Conservation (phyloP, 139 green algal genomes). For the Pleodorina starrii region DNA sequence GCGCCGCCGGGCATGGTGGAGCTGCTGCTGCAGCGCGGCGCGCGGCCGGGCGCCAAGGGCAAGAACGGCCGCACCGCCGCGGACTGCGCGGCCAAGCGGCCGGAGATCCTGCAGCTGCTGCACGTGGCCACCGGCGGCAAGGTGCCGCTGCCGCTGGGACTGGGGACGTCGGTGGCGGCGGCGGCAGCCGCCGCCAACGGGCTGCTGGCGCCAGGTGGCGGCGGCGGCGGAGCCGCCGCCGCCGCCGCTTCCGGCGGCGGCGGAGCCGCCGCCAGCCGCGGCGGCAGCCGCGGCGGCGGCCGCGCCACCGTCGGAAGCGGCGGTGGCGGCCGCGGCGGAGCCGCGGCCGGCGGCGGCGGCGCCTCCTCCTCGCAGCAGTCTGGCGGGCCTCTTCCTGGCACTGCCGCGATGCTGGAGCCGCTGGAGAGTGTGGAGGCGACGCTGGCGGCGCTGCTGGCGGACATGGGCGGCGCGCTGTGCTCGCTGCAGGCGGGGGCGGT, state of each 20-base stretch:
- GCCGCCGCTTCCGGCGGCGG: neutral
- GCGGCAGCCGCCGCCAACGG: neutral
- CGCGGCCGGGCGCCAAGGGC: constrained; percentile 53
- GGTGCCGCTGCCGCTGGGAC: constrained; percentile 41
- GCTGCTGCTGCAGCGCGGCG: constrained; percentile 50
- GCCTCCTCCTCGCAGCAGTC: neutral
- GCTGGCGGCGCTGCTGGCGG: constrained; percentile 43
- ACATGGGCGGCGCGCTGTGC: constrained; percentile 51
- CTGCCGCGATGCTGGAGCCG: constrained; percentile 43
- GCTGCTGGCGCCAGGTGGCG: neutral
- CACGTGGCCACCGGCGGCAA: constrained; percentile 44
- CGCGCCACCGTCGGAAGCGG: neutral
- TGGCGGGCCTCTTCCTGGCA: constrained; percentile 35
- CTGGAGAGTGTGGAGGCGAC: constrained; percentile 47
- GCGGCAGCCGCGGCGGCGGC: neutral
- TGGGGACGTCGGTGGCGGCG: constrained; percentile 21
- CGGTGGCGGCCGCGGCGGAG: neutral
- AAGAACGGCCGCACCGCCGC: constrained; percentile 49
- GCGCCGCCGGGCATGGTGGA: constrained; percentile 48
- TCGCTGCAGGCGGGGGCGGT: constrained; percentile 16
- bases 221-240: neutral
- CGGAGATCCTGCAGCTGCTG: constrained; percentile 51
- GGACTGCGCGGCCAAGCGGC: constrained; percentile 56
- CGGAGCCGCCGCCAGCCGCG: neutral
- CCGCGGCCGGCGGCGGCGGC: neutral